Evolutionary conservation across 495 filamentous ascomycete genomes (phyloP).

Genomic region (Xylaria intraflava): DNA sequence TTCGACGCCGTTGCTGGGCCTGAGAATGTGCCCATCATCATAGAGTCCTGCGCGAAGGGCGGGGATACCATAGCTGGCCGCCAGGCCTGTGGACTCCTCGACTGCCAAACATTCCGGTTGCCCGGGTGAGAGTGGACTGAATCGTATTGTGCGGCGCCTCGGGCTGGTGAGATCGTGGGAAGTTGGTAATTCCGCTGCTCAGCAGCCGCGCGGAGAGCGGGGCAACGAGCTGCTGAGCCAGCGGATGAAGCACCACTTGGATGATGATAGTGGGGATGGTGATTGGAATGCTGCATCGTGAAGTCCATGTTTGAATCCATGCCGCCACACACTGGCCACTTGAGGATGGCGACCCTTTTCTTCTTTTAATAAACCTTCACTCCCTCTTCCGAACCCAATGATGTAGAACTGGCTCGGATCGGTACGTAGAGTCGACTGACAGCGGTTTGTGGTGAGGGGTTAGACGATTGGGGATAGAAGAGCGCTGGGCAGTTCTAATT

Average conservation of each 20-base stretch:
- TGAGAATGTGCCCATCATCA: background rate
- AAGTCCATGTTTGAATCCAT: conserved; percentile 26
- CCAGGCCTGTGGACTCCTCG: conserved; percentile 5
- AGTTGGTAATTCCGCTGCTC: conserved; percentile 16
- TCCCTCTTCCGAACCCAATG: conserved; percentile 9
- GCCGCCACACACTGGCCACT: background rate
- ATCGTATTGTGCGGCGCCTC: conserved; percentile 14
- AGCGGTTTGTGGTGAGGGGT: conserved; percentile 2
- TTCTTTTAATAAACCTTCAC: conserved; percentile 8
- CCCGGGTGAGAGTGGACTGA: conserved; percentile 10
- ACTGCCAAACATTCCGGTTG: conserved; percentile 13
- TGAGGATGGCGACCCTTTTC: conserved; percentile 14
- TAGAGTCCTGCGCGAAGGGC: conserved; percentile 2
- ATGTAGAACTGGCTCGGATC: conserved; percentile 1
- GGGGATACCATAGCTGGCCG: conserved; percentile 4
- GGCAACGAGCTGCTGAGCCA: conserved; percentile 19
- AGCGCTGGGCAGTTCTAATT: background rate
- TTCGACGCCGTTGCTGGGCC: background rate
- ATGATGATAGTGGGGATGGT: conserved; percentile 12
- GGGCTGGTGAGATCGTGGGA: conserved; percentile 7
- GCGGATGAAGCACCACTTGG: conserved; percentile 4
- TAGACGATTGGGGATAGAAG: background rate
- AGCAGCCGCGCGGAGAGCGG: conserved; percentile 16
- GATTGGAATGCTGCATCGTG: conserved; percentile 9
- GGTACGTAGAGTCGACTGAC: conserved; percentile 7